Percentiles rank a stretch among this genome's conserved stretches.
These are phyloP conservation scores for Trypanosoma caninum DNA, from an alignment of 208 protist genomes.

Conservation along the genomic window DNA sequence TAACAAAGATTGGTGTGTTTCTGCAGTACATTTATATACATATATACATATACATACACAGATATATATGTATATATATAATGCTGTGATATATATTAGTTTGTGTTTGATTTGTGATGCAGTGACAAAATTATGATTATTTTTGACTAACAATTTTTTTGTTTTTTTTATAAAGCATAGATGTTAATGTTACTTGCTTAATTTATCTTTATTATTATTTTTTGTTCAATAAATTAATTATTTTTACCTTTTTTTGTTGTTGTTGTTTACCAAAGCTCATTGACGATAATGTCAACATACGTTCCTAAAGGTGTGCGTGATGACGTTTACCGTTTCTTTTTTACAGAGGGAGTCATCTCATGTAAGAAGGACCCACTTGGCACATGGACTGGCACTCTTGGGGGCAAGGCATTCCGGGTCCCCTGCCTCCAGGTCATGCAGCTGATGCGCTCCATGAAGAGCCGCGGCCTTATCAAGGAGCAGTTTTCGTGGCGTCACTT, in stretches of 20 bases:
- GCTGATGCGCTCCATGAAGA: slow-evolving; percentile 90
- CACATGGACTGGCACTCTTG: slow-evolving; percentile 79
- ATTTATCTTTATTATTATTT: slow-evolving; percentile 1
- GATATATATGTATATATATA: background rate
- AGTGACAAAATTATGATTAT: no score
- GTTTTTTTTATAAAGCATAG: no score
- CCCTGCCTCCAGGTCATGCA: slow-evolving; percentile 86
- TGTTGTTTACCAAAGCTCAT: background rate
- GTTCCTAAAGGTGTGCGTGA: slow-evolving; percentile 77
- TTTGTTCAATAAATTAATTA: background rate
- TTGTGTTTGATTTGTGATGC: no score
- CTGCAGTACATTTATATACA: background rate
- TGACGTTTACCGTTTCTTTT: slow-evolving; percentile 92
- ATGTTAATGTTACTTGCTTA: no score
- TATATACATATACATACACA: background rate
- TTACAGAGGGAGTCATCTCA: slow-evolving; percentile 87
- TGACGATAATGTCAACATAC: slow-evolving; percentile 73
- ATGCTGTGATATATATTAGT: no score
- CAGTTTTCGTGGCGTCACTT: slow-evolving; percentile 93
- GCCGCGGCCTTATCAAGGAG: slow-evolving; percentile 90
- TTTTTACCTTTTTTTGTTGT: background rate
- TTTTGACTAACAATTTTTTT: no score
- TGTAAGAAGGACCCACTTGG: slow-evolving; percentile 91
- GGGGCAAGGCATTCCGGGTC: slow-evolving; percentile 72
- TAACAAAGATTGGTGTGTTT: background rate